Percentiles rank a stretch among this genome's conserved stretches.
Conservation (phyloP, 1,284 basidiomycete genomes). For the Tylopilus sp. region DNA sequence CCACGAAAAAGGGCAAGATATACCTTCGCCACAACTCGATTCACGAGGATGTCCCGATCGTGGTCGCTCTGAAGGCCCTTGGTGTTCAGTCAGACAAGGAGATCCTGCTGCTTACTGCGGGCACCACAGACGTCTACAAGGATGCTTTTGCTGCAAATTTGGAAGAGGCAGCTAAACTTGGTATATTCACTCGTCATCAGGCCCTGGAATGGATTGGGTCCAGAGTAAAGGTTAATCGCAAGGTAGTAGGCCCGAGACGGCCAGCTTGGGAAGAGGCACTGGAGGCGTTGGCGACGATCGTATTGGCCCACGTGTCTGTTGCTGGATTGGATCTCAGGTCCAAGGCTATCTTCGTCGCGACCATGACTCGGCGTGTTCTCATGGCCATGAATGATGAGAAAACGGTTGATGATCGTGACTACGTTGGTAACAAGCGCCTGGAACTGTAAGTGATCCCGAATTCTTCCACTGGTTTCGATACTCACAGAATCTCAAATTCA, state of each 20-base stretch:
- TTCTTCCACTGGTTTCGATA: constrained; percentile 13
- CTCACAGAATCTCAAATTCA: constrained; percentile 44
- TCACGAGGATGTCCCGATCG: constrained; percentile 97
- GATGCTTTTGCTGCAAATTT: constrained; percentile 92
- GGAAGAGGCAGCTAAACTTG: constrained; percentile 92
- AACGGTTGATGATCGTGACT: constrained; percentile 98
- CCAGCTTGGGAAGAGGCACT: constrained; percentile 95
- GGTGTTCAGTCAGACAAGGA: constrained; percentile 99
- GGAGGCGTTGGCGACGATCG: constrained; percentile 96
- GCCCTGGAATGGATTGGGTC: constrained; percentile 97
- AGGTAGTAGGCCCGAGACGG: constrained; percentile 83
- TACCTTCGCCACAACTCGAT: constrained; percentile 99
- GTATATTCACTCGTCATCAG: constrained; percentile 94
- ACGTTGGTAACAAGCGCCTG: constrained; percentile 99
- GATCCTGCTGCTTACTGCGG: constrained; percentile 95
- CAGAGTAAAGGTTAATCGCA: constrained; percentile 90
- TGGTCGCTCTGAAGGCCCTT: constrained; percentile 95
- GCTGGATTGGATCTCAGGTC: constrained; percentile 91
- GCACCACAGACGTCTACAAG: constrained; percentile 92
- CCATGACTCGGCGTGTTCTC: constrained; percentile 96
- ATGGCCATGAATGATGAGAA: constrained; percentile 98
- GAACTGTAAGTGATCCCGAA: constrained; percentile 79
- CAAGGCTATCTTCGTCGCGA: constrained; percentile 98
- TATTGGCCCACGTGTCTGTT: constrained; percentile 97
- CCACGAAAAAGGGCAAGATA: constrained; percentile 93